Base-by-base conservation (phyloP, 139 green algal species). In the Tetradesmus lagerheimii region DNA sequence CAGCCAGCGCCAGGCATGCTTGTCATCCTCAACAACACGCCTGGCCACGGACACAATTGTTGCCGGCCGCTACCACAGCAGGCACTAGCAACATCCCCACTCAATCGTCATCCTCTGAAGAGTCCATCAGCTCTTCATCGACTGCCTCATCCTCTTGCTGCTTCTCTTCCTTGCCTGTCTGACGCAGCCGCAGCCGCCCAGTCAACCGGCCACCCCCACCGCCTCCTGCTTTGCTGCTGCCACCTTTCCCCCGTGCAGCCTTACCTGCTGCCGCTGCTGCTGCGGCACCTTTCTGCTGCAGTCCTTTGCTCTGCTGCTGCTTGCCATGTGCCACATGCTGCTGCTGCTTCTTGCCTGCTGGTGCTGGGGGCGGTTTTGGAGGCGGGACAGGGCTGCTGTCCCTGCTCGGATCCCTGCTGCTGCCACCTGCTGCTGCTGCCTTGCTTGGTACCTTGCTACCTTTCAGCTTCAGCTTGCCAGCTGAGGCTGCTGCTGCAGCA, bases 381-480 rank as follows among this genome's bases (percentile, higher is more conserved):
- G 75, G 75, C 37, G 34, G 75, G 1, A 6, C 14, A n/a, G 64
- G 64, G 64, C 83, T 80, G 25, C 43, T 80, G 38, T 88, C 38
- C 43, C 83, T 88, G 64, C 64, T 80, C 1, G 53, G 45, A 31
- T 78, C 82, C 57, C 78, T 84, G 78, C 78, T 84, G 35, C 39
- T 37, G 78, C 78, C 27, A 37, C 20, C 23, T 35, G 78, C 78
- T n/a, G 35, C 53, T 43, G 37, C 64, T 88, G 83, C 38, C 29
- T 37, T 38, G n/a, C n/a, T 23, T 37, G 11, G 43, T 37, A 39
- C 83, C 16, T n/a, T 80, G 15, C 3, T 15, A n/a, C 27, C 35
- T 9, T 50, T 78, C 8, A 18, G 67, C 67, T 38, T 38, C 29
- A 43, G 38, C 83, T 88, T 88, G 0, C 47, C 57, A 14, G 64